Percentiles rank a stretch among this genome's conserved stretches.
phyloP scores from a whole-genome alignment of 192 early-diverging fungal genomes.

The Pilaira anomala region DNA sequence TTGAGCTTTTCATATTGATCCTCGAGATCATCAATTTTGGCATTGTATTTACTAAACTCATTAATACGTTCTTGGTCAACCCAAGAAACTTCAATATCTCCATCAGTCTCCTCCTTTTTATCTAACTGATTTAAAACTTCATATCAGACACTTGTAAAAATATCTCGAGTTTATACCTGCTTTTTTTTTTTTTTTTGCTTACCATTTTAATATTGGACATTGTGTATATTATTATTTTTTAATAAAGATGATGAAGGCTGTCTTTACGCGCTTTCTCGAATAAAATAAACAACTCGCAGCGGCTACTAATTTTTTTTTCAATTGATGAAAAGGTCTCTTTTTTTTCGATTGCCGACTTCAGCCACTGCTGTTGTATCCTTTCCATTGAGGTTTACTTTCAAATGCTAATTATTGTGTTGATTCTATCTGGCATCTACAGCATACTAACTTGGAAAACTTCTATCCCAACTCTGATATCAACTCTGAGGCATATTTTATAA shows the following conservation, averaged over 20 bases:
- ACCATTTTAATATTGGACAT: constrained; percentile 35
- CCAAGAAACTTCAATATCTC: constrained; percentile 92
- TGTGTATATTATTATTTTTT: constrained; percentile 6
- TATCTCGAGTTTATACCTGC: background rate
- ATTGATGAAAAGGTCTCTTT: no score
- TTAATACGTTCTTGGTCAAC: constrained; percentile 97
- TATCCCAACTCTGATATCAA: no score
- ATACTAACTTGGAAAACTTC: no score
- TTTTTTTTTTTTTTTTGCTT: constrained; percentile 1
- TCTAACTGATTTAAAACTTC: constrained; percentile 15
- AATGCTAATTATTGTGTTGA: no score
- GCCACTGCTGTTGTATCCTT: no score
- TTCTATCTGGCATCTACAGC: no score
- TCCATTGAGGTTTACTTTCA: no score
- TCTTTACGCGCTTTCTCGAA: background rate
- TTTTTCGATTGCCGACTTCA: background rate
- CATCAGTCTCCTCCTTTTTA: constrained; percentile 74
- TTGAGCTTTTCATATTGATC: constrained; percentile 78
- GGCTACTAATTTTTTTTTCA: background rate
- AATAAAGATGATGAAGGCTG: background rate
- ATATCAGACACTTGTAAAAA: background rate
- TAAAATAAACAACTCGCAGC: background rate
- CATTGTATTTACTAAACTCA: constrained; percentile 84
- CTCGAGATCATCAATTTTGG: constrained; percentile 71
- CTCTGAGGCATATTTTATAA: no score